Percentiles rank a stretch among this genome's conserved stretches.
phyloP scores from a whole-genome alignment of 192 early-diverging fungal genomes.

The Coemansia sp. region DNA sequence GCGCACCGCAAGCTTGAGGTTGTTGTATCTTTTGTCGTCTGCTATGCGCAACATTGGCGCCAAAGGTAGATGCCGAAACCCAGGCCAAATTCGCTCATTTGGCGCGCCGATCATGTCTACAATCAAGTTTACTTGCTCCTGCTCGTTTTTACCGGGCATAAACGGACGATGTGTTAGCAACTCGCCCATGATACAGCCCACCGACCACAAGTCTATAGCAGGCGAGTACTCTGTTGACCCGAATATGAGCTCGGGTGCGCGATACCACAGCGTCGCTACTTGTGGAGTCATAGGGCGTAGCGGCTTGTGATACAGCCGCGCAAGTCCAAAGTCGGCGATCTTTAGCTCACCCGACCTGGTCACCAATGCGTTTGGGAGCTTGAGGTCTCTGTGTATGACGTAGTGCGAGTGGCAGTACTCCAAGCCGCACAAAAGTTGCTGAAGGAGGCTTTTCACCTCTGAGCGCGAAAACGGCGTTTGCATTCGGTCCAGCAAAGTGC shows the following conservation, averaged over 20 bases:
- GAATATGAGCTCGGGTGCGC: conserved; percentile 78
- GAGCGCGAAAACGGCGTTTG: conserved; percentile 17
- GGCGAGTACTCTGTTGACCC: conserved; percentile 73
- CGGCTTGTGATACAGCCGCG: conserved; percentile 66
- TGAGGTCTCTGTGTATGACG: conserved; percentile 75
- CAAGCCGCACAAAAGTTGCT: conserved; percentile 72
- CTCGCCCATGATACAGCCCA: conserved; percentile 82
- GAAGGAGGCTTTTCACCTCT: conserved; percentile 71
- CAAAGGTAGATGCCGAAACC: conserved; percentile 68
- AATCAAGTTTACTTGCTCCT: conserved; percentile 74
- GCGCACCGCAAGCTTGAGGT: conserved; percentile 61
- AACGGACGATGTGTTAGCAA: conserved; percentile 73
- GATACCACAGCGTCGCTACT: conserved; percentile 89
- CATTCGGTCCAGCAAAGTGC: conserved; percentile 32
- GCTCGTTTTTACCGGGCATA: conserved; percentile 83
- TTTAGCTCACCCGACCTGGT: conserved; percentile 71
- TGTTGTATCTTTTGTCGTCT: conserved; percentile 56
- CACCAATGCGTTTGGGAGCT: conserved; percentile 77
- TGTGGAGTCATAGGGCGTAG: conserved; percentile 75
- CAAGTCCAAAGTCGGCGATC: conserved; percentile 85
- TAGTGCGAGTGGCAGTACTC: conserved; percentile 69
- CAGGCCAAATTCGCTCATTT: conserved; percentile 76
- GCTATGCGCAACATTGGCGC: conserved; percentile 62
- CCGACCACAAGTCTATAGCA: conserved; percentile 79
- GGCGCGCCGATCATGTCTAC: conserved; percentile 78